Evolutionary conservation across 768 basidiomycete genomes (phyloP).

Genomic region (Lyophyllum shimeji): DNA sequence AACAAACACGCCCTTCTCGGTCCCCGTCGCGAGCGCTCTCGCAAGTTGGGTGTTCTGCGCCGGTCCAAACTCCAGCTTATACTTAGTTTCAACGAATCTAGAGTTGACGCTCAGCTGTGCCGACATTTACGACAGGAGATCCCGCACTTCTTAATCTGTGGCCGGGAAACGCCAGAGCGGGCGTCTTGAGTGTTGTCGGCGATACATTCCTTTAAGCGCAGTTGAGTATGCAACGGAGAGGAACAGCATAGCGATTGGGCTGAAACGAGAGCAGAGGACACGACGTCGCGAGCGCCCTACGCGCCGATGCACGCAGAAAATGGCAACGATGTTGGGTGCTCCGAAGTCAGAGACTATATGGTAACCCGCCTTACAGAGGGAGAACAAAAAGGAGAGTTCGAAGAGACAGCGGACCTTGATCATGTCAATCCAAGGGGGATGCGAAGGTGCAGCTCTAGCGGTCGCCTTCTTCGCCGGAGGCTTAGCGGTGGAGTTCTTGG

Average conservation of each 20-base stretch:
- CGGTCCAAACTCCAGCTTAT: constrained; percentile 77
- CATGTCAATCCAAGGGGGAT: constrained; percentile 74
- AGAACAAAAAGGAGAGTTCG: background rate
- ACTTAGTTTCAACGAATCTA: constrained; percentile 83
- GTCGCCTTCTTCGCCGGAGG: constrained; percentile 45
- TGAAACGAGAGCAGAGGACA: constrained; percentile 1
- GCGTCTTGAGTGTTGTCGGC: constrained; percentile 69
- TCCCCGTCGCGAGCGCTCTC: constrained; percentile 78
- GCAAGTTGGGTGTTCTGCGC: constrained; percentile 79
- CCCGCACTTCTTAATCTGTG: constrained; percentile 87
- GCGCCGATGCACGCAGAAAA: constrained; percentile 17
- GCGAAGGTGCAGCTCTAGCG: constrained; percentile 43
- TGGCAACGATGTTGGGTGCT: background rate
- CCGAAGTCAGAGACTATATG: too few species aligned
- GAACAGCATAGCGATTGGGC: constrained; percentile 10
- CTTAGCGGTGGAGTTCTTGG: constrained; percentile 36
- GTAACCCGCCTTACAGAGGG: background rate
- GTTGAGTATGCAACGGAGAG: constrained; percentile 1
- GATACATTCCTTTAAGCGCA: constrained; percentile 72
- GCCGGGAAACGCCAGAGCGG: constrained; percentile 83
- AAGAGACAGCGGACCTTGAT: constrained; percentile 59
- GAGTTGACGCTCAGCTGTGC: constrained; percentile 14
- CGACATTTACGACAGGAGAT: constrained; percentile 4
- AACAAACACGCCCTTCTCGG: constrained; percentile 78
- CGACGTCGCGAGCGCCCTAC: constrained; percentile 14